These are phyloP conservation scores for Lepraria neglecta DNA, from an alignment of 495 filamentous ascomycete genomes.

Conservation along the genomic window DNA sequence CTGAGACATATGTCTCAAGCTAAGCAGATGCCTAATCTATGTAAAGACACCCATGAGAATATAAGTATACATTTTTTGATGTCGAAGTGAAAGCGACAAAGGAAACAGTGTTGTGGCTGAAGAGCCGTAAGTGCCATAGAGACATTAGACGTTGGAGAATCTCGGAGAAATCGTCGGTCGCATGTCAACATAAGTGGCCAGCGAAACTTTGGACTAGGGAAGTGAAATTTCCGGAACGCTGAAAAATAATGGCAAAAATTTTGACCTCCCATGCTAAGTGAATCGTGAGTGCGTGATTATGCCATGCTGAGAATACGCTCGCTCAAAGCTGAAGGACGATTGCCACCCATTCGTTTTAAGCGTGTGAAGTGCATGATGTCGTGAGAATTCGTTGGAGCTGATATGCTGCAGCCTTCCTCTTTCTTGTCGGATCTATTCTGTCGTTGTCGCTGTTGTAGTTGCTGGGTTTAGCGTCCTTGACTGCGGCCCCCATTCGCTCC, in stretches of 20 bases:
- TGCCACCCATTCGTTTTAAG: slow-evolving; percentile 9
- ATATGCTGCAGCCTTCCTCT: neutral
- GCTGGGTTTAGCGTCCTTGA: neutral
- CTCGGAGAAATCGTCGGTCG: neutral
- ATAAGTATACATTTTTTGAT: neutral
- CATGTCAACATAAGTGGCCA: neutral
- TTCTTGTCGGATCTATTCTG: neutral
- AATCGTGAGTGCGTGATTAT: slow-evolving; percentile 9
- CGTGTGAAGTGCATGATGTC: slow-evolving; percentile 15
- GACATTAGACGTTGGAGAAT: slow-evolving; percentile 3
- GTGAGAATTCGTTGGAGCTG: slow-evolving; percentile 11
- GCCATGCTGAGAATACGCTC: slow-evolving; percentile 9
- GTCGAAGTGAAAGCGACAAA: neutral
- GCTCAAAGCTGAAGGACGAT: slow-evolving; percentile 20
- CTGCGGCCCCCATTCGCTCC: neutral
- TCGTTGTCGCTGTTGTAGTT: slow-evolving; percentile 1
- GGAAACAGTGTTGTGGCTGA: slow-evolving; percentile 1
- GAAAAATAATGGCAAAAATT: neutral
- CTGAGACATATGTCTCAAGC: neutral
- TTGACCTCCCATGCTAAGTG: slow-evolving; percentile 8
- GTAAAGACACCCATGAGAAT: slow-evolving; percentile 3
- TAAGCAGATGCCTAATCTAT: slow-evolving; percentile 5
- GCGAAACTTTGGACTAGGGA: neutral
- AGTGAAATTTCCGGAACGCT: neutral
- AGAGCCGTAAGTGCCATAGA: slow-evolving; percentile 6